Percentiles rank a stretch among this genome's conserved stretches.
Conservation (phyloP, 768 basidiomycete species). For the Kwoniella sp. region DNA sequence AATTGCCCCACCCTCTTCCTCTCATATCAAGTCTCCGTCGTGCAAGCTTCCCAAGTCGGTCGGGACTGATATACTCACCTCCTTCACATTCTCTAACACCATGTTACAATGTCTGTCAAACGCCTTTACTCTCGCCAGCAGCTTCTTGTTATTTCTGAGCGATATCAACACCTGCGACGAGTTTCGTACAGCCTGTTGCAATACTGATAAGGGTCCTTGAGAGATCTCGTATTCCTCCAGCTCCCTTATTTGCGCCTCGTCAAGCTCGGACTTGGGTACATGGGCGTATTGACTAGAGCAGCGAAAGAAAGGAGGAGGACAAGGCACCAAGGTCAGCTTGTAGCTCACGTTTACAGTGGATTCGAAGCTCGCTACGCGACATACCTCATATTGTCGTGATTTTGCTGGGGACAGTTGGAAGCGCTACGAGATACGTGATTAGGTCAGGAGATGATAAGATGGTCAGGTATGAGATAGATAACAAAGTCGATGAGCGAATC, state of each 20-base stretch:
- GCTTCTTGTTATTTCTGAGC: conserved; percentile 96
- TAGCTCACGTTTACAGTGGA: not conserved
- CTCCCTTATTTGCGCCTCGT: conserved; percentile 92
- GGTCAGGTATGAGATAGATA: not conserved
- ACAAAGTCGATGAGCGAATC: not conserved
- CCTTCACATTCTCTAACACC: conserved; percentile 98
- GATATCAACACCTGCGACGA: conserved; percentile 97
- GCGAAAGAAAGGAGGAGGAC: not conserved
- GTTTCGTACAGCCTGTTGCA: conserved; percentile 93
- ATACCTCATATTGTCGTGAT: not conserved
- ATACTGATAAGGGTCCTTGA: conserved; percentile 62
- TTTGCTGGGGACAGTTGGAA: not conserved
- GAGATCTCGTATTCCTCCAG: conserved; percentile 98
- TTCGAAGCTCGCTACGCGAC: not conserved
- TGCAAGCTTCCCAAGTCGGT: not conserved
- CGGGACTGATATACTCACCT: conserved; percentile 62
- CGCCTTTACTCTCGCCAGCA: conserved; percentile 82
- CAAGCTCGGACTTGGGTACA: conserved; percentile 93
- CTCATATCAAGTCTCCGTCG: no score
- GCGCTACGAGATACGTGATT: not conserved
- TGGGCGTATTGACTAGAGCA: conserved; percentile 85
- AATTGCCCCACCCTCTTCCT: no score
- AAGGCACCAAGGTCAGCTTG: no score
- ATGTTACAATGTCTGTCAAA: conserved; percentile 99
- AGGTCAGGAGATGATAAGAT: not conserved